Conservation (phyloP, 257 asterid species). For the Asclepias syriaca region DNA sequence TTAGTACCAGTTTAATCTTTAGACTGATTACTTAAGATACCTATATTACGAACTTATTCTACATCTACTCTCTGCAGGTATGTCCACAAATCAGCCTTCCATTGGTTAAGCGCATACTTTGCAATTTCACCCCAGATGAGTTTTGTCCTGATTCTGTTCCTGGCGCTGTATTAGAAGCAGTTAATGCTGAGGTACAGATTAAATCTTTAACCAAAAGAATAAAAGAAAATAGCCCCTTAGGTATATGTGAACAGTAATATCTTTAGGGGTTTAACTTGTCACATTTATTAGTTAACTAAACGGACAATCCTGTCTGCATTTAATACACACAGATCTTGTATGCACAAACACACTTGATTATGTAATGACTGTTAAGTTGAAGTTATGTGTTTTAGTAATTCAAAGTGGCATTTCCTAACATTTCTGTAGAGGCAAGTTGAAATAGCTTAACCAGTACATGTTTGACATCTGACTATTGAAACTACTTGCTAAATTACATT, state of each 20-base stretch:
- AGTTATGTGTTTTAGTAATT: too few relatives aligned
- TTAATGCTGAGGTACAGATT: slow-evolving; percentile 75
- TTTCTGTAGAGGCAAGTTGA: too few relatives aligned
- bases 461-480: too few relatives aligned
- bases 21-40: slow-evolving; percentile 2
- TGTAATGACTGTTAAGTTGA: too few relatives aligned
- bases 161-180: slow-evolving; percentile 85
- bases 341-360: neutral
- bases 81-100: slow-evolving; percentile 84
- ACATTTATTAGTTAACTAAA: neutral
- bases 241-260: neutral
- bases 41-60: slow-evolving; percentile 1
- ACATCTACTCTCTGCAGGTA: slow-evolving; percentile 38
- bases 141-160: slow-evolving; percentile 97
- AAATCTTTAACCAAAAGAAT: neutral
- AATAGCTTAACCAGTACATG: too few relatives aligned
- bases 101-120: slow-evolving; percentile 71
- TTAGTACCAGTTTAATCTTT: neutral
- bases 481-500: too few relatives aligned
- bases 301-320: neutral
- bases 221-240: neutral
- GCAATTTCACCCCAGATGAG: slow-evolving; percentile 97
- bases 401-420: too few relatives aligned
- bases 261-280: neutral
- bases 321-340: neutral